Evolutionary conservation across 2,329 filamentous ascomycete species (phyloP).

Genomic region (Claviceps arundinis): DNA sequence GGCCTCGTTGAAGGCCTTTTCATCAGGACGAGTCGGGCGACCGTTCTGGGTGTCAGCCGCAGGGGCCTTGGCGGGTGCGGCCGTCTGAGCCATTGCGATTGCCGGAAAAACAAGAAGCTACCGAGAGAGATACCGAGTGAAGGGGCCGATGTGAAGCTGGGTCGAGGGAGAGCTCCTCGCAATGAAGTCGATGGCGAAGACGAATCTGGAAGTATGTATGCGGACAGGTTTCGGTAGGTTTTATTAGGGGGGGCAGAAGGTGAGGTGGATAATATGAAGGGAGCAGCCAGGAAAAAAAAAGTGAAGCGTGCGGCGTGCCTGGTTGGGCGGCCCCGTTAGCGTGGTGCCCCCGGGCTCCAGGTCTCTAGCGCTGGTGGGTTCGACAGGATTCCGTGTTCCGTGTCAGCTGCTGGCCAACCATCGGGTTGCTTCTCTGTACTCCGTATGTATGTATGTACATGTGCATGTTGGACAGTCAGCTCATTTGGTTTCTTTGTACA

Average conservation of each 20-base stretch:
- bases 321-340: neutral
- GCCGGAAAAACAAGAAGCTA: slow-evolving; percentile 5
- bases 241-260: neutral
- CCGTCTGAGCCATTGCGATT: slow-evolving; percentile 31
- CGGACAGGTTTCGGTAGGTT: neutral
- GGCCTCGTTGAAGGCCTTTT: slow-evolving; percentile 67
- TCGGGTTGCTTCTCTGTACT: too few species aligned
- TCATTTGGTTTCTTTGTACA: too few species aligned
- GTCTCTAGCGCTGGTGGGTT: neutral
- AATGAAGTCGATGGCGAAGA: neutral
- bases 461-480: too few species aligned
- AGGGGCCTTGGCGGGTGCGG: slow-evolving; percentile 29
- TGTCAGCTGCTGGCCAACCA: too few species aligned
- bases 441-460: too few species aligned
- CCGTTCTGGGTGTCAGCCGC: slow-evolving; percentile 28
- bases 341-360: neutral
- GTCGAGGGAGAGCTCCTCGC: slow-evolving; percentile 5
- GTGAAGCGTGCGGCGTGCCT: neutral
- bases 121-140: slow-evolving; percentile 5
- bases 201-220: neutral
- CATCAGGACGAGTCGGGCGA: slow-evolving; percentile 78
- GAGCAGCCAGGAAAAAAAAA: neutral
- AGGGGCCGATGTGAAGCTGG: slow-evolving; percentile 10
- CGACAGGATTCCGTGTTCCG: neutral
- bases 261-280: neutral